Evolutionary conservation across 768 basidiomycete species (phyloP).

Genomic region (Podaxis pistillaris): DNA sequence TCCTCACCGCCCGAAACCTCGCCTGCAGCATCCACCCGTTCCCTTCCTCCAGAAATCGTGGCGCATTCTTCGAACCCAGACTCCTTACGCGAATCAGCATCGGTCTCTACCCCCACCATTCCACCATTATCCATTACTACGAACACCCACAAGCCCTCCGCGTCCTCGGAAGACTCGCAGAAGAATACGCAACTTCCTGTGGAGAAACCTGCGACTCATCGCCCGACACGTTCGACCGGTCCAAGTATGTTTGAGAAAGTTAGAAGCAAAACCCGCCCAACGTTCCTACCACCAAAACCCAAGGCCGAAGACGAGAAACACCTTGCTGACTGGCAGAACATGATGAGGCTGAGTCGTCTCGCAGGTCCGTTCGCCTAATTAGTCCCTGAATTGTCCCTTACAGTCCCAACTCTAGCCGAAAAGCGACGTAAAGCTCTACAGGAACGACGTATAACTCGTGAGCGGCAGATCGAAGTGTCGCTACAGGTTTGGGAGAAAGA

Average conservation of each 20-base stretch:
- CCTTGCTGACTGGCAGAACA: constrained; percentile 79
- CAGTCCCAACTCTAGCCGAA: constrained; percentile 48
- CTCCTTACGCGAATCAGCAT: not conserved
- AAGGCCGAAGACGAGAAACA: constrained; percentile 80
- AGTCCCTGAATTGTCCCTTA: constrained; percentile 1
- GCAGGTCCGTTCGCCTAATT: constrained; percentile 53
- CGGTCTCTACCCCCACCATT: constrained; percentile 14
- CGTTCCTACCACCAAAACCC: constrained; percentile 81
- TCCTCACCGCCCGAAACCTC: constrained; percentile 6
- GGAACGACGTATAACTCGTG: constrained; percentile 62
- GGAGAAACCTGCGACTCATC: constrained; percentile 35
- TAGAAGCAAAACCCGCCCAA: constrained; percentile 80
- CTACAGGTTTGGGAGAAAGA: constrained; percentile 74
- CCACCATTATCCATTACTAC: constrained; percentile 13
- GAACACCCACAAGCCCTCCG: constrained; percentile 16
- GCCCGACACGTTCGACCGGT: constrained; percentile 52
- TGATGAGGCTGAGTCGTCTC: constrained; percentile 80
- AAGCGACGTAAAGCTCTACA: constrained; percentile 62
- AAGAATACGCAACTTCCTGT: not conserved
- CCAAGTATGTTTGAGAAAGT: constrained; percentile 78
- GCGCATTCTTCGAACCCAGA: not conserved
- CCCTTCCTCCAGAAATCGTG: constrained; percentile 13
- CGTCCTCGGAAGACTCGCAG: constrained; percentile 18
- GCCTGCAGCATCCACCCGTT: constrained; percentile 14
- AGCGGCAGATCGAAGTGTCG: constrained; percentile 67